A percentile compares a stretch with the other conserved stretches of the same genome.
phyloP scores from a whole-genome alignment of 2,329 filamentous ascomycete genomes.

The Magnaporthiopsis incrustans region DNA sequence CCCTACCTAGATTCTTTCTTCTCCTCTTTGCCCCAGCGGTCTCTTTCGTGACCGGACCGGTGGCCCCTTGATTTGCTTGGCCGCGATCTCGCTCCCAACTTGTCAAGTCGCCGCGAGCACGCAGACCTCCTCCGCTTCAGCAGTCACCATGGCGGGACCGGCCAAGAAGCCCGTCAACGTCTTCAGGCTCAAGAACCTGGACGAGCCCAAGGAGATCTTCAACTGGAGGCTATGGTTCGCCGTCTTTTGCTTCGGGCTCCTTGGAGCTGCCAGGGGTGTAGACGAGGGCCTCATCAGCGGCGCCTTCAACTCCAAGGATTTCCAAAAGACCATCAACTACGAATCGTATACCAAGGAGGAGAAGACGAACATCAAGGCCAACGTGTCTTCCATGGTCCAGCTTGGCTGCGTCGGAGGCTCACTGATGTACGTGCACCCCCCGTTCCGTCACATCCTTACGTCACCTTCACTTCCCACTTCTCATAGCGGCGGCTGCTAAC shows the following conservation, averaged over 20 bases:
- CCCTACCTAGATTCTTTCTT: neutral
- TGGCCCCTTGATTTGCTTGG: neutral
- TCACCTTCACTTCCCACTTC: neutral
- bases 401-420: conserved; percentile 67
- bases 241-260: conserved; percentile 63
- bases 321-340: conserved; percentile 51
- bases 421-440: conserved; percentile 38
- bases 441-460: neutral
- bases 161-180: conserved; percentile 51
- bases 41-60: neutral
- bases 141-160: conserved; percentile 36
- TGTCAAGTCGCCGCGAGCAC: neutral
- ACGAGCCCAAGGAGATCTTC: conserved; percentile 61
- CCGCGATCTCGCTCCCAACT: neutral
- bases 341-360: conserved; percentile 41
- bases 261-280: conserved; percentile 68
- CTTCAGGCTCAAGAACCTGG: conserved; percentile 54
- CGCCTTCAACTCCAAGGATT: conserved; percentile 57
- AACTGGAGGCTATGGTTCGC: conserved; percentile 76
- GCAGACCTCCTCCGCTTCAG: neutral
- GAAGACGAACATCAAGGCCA: conserved; percentile 61
- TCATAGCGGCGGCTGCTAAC: neutral
- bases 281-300: conserved; percentile 73
- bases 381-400: conserved; percentile 75
- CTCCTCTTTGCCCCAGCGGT: neutral